Evolutionary conservation across 2,329 filamentous ascomycete species (phyloP).

Genomic region (Penicillium olsonii): DNA sequence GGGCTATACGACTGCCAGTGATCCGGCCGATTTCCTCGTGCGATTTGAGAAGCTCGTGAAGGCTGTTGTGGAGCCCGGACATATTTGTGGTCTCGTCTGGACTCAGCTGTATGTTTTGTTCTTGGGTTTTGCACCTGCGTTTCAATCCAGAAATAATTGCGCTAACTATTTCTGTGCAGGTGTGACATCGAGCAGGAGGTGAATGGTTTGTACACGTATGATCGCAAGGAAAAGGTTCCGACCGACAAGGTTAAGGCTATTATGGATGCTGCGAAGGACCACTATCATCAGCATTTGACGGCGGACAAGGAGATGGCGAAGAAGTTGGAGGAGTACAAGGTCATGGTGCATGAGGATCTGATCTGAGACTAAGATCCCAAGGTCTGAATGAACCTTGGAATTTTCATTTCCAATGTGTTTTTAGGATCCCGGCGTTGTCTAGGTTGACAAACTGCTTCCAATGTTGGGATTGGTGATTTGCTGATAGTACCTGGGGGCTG

Average conservation of each 20-base stretch:
- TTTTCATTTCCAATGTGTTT: too few relatives aligned
- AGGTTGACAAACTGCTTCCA: too few relatives aligned
- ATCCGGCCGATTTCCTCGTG: slow-evolving; percentile 60
- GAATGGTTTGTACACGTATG: slow-evolving; percentile 66
- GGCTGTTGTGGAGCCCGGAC: slow-evolving; percentile 58
- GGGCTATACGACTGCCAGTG: slow-evolving; percentile 68
- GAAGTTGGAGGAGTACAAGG: slow-evolving; percentile 15
- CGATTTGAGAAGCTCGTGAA: slow-evolving; percentile 61
- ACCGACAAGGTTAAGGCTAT: slow-evolving; percentile 58
- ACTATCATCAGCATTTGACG: slow-evolving; percentile 44
- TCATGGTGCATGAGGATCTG: slow-evolving; percentile 14
- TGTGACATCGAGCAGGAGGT: slow-evolving; percentile 68
- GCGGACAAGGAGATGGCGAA: slow-evolving; percentile 22
- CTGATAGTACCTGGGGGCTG: too few relatives aligned
- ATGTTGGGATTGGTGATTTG: too few relatives aligned
- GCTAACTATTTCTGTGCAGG: slow-evolving; percentile 8
- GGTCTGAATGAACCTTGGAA: too few relatives aligned
- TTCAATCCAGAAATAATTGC: background rate
- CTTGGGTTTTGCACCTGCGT: background rate
- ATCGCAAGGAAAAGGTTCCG: slow-evolving; percentile 63
- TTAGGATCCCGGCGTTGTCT: too few relatives aligned
- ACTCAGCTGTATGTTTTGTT: slow-evolving; percentile 56
- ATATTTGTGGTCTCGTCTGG: slow-evolving; percentile 65
- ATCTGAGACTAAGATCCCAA: too few relatives aligned
- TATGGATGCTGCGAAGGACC: slow-evolving; percentile 54